phyloP scores from a whole-genome alignment of 2,329 filamentous ascomycete species.

The Aspergillus ochraceoroseus region DNA sequence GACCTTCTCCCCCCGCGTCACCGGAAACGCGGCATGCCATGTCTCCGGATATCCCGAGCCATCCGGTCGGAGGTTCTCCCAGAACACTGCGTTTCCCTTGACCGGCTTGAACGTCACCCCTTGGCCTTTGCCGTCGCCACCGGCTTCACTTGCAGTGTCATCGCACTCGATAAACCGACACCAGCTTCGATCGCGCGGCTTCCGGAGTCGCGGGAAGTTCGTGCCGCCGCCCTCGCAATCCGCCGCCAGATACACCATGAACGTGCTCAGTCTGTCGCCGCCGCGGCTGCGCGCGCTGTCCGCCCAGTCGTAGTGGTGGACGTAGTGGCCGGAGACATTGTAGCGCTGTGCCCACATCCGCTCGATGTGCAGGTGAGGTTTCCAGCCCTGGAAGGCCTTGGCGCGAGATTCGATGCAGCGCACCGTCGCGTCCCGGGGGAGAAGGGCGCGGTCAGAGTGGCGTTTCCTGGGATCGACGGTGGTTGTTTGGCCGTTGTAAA shows the following conservation, averaged over 20 bases:
- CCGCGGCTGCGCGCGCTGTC: conserved; percentile 34
- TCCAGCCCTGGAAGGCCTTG: conserved; percentile 57
- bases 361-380: conserved; percentile 54
- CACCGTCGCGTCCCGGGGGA: conserved; percentile 47
- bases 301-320: conserved; percentile 57
- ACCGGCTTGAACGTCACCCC: conserved; percentile 57
- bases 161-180: conserved; percentile 55
- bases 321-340: conserved; percentile 54
- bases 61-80: conserved; percentile 56
- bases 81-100: conserved; percentile 57
- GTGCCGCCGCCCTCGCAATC: conserved; percentile 57
- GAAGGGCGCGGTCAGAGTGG: conserved; percentile 49
- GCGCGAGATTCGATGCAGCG: conserved; percentile 58
- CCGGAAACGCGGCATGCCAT: conserved; percentile 58
- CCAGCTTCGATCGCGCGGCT: conserved; percentile 47
- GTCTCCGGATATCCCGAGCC: conserved; percentile 55
- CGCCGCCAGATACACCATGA: conserved; percentile 57
- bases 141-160: too few relatives aligned
- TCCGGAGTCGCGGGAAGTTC: conserved; percentile 52
- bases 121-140: conserved; percentile 18
- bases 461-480: conserved; percentile 48
- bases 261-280: conserved; percentile 50
- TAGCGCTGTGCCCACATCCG: conserved; percentile 59
- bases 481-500: conserved; percentile 49
- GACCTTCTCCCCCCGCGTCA: conserved; percentile 53